Base-by-base conservation (phyloP, 2,329 filamentous ascomycete genomes). In the Massarina eburnea region DNA sequence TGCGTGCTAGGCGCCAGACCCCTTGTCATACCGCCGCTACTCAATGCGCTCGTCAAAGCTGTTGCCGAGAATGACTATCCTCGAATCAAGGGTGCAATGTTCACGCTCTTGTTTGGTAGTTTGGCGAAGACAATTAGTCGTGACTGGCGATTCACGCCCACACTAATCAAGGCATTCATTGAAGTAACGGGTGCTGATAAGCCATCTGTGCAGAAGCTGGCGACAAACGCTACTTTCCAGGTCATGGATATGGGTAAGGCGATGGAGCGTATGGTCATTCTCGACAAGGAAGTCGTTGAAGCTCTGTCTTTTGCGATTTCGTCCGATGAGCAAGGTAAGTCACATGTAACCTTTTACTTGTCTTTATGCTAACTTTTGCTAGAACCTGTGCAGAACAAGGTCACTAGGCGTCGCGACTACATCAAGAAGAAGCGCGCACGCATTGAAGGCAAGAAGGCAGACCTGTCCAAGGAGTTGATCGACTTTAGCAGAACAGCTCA, bases 121-220 rank as follows among this genome's bases (percentile, higher is more conserved):
- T 75, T 99, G 27, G 81, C 91, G 5, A 95, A 91, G 72, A 95
- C 92, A 0, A 81, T 95, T 36, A 83, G 90, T 37, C 86, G 88
- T 43, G 91, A 99, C 67, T 99, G 95, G 95, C 86, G 91, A 30
- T 96, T 91, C 69, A 90, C 94, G 0, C 94, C 95, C 1, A 82
- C 86, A n/a, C 76, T 96, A 39, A 89, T 99, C 74, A 85, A 86
- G 42, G 78, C 94, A 8, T 99, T 95, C 71, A 94, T 99, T 53
- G 83, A 88, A 59, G 90, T 94, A 2, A 91, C 88, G 15, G 85
- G 85, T 27, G 91, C 95, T 14, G 94, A 99, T 71, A 96, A 96
- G 67, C 84, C 90, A 4, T 96, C 92, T 1, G 92, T 99, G 32
- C 94, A 99, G 68, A 91, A 88, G 58, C 80, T 99, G 14, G 90